Percentiles rank a stretch among this genome's conserved stretches.
These are phyloP conservation scores for Diaporthe sp. DNA, from an alignment of 2,329 filamentous ascomycete species.

Conservation along the genomic window DNA sequence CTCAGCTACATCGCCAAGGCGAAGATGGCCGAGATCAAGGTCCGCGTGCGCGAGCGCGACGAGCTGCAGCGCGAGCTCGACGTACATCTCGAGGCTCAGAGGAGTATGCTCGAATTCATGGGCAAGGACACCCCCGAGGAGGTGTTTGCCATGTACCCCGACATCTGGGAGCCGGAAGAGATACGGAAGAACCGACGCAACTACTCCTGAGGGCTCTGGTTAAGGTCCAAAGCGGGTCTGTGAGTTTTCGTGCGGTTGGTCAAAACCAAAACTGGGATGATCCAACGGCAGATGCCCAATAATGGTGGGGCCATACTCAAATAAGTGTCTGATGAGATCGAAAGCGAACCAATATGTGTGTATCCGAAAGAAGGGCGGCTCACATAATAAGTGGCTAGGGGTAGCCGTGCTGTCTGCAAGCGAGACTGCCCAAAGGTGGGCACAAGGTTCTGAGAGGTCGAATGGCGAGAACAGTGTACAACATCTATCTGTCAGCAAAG, in stretches of 20 bases:
- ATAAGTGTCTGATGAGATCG: background rate
- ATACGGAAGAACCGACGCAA: constrained; percentile 38
- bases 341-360: background rate
- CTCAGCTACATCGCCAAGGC: constrained; percentile 30
- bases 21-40: constrained; percentile 38
- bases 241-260: background rate
- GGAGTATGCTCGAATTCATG: constrained; percentile 28
- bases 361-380: background rate
- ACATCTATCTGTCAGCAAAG: background rate
- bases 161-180: constrained; percentile 36
- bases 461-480: constrained; percentile 2
- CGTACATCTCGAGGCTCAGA: background rate
- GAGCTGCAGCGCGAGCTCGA: constrained; percentile 27
- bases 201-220: constrained; percentile 30
- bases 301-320: background rate
- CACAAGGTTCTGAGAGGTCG: background rate
- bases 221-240: background rate
- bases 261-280: background rate
- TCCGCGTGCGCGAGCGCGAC: constrained; percentile 26
- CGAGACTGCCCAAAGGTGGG: background rate
- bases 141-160: constrained; percentile 39
- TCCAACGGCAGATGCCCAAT: background rate
- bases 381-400: background rate
- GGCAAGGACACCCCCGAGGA: constrained; percentile 36
- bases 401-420: background rate